phyloP scores from a whole-genome alignment of 73 alveolate species.

The Paramecium primaurelia region DNA sequence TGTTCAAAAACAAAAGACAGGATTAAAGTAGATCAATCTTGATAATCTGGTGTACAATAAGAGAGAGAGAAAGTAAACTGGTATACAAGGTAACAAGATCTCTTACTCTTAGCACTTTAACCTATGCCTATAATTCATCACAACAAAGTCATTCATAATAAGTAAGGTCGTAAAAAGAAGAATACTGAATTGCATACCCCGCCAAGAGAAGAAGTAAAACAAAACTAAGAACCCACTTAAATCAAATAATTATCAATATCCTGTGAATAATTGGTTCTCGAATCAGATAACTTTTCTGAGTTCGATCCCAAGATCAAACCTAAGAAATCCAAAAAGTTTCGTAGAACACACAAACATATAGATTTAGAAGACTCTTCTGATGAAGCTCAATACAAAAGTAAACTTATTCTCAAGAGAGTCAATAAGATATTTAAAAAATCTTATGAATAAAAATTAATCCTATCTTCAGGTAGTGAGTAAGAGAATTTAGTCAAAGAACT shows the following conservation, averaged over 20 bases:
- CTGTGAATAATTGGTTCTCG: conserved; percentile 6
- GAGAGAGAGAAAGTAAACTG: conserved; percentile 20
- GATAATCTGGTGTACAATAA: conserved; percentile 43
- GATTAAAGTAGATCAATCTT: conserved; percentile 19
- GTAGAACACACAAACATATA: neutral
- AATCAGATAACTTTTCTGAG: conserved; percentile 13
- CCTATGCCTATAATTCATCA: neutral
- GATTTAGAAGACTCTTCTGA: neutral
- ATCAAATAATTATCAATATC: neutral
- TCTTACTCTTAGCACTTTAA: neutral
- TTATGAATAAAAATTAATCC: conserved; percentile 20
- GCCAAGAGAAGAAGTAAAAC: neutral
- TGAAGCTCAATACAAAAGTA: neutral
- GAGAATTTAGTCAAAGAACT: neutral
- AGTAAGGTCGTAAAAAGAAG: neutral
- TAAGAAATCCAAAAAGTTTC: neutral
- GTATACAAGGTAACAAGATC: neutral
- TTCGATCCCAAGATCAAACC: conserved; percentile 17
- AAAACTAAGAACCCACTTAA: neutral
- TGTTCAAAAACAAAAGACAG: conserved; percentile 1
- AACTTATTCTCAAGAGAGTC: neutral
- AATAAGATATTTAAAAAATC: conserved; percentile 31
- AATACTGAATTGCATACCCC: neutral
- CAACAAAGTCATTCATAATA: neutral
- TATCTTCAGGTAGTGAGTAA: neutral